These are phyloP conservation scores for Sarocladiaceae sp. DNA, from an alignment of 2,329 filamentous ascomycete genomes.

Conservation along the genomic window DNA sequence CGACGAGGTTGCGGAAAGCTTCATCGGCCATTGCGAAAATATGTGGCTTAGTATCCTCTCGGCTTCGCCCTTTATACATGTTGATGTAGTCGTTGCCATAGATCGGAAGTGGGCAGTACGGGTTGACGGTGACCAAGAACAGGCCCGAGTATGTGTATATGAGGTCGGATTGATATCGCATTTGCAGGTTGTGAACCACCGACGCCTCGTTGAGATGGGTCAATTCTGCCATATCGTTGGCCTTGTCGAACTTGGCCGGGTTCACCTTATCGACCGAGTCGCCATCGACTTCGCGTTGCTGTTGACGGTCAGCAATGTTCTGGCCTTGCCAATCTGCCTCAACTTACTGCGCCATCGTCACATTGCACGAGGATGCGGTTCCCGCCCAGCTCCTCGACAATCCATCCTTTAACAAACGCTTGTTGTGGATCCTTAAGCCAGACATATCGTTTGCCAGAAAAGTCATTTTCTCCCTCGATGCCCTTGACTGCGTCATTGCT, in stretches of 20 bases:
- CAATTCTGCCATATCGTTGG: slow-evolving; percentile 97
- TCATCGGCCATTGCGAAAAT: slow-evolving; percentile 98
- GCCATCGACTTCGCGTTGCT: slow-evolving; percentile 82
- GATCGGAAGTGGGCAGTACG: slow-evolving; percentile 90
- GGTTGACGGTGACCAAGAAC: slow-evolving; percentile 95
- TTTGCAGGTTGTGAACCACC: slow-evolving; percentile 94
- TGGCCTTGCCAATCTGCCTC: neutral
- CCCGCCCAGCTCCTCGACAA: slow-evolving; percentile 73
- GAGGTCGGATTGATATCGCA: slow-evolving; percentile 89
- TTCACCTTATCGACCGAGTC: slow-evolving; percentile 98
- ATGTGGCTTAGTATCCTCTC: slow-evolving; percentile 94
- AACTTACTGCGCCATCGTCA: slow-evolving; percentile 80
- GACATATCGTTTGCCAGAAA: slow-evolving; percentile 96
- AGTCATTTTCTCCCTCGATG: slow-evolving; percentile 97
- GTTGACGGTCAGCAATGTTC: slow-evolving; percentile 12
- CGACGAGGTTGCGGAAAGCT: slow-evolving; percentile 91
- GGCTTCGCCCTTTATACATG: slow-evolving; percentile 88
- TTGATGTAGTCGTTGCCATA: slow-evolving; percentile 97
- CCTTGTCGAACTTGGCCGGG: slow-evolving; percentile 98
- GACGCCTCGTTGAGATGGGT: slow-evolving; percentile 97
- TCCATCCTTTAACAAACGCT: slow-evolving; percentile 90
- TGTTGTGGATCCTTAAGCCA: slow-evolving; percentile 86
- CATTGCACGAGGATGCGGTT: slow-evolving; percentile 80
- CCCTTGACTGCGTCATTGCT: slow-evolving; percentile 56
- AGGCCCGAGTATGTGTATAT: slow-evolving; percentile 98